Conservation (phyloP, 805 yeast genomes). For the Kodamaea kaohsiungensis region DNA sequence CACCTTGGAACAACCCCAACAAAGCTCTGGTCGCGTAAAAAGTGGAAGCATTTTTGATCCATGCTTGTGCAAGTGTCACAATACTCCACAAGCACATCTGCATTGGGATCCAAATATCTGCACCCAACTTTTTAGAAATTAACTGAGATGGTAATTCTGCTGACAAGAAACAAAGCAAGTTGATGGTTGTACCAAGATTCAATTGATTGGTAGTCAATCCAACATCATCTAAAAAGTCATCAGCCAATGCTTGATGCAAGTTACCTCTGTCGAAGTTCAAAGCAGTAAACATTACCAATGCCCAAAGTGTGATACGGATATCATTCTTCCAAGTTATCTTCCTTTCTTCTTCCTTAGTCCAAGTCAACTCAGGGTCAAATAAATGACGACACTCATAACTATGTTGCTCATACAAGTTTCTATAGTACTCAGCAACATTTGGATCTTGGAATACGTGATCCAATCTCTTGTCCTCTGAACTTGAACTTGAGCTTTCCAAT, state of each 20-base stretch:
- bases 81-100: conserved; percentile 26
- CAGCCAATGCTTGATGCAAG: conserved; percentile 26
- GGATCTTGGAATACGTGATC: conserved; percentile 36
- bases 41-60: conserved; percentile 17
- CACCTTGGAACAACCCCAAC: conserved; percentile 27
- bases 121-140: conserved; percentile 26
- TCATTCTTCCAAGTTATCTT: conserved; percentile 21
- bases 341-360: conserved; percentile 25
- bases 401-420: conserved; percentile 45
- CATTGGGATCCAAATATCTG: conserved; percentile 26
- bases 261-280: conserved; percentile 28
- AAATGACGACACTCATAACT: conserved; percentile 55
- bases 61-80: conserved; percentile 23
- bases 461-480: conserved; percentile 5
- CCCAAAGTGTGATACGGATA: conserved; percentile 24
- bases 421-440: conserved; percentile 46
- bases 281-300: conserved; percentile 24
- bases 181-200: conserved; percentile 24
- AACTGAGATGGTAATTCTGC: conserved; percentile 30
- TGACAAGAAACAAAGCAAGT: conserved; percentile 21
- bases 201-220: conserved; percentile 24
- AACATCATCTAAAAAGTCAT: conserved; percentile 23
- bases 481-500: conserved; percentile 5
- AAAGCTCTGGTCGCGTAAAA: conserved; percentile 25
- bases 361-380: conserved; percentile 56